Percentiles rank a stretch among this genome's conserved stretches.
Evolutionary conservation across 2,329 filamentous ascomycete genomes (phyloP).

Genomic region (Fusarium multiceps): DNA sequence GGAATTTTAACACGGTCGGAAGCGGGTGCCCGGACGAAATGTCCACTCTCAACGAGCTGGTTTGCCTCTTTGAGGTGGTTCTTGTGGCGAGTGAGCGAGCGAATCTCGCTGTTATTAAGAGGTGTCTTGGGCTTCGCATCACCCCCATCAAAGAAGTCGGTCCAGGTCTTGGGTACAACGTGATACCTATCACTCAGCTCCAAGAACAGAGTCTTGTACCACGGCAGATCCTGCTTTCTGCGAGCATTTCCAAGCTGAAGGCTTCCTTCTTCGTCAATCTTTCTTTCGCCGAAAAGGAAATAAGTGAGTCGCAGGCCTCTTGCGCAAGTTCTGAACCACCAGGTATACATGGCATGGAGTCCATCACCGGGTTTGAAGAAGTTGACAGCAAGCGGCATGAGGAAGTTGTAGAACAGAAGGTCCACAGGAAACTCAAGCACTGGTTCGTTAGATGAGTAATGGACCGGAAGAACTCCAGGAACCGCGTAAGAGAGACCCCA

Average conservation of each 20-base stretch:
- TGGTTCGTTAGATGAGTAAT: slow-evolving; percentile 92
- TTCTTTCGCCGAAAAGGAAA: slow-evolving; percentile 90
- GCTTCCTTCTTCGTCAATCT: slow-evolving; percentile 82
- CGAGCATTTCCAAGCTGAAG: slow-evolving; percentile 59
- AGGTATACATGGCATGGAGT: slow-evolving; percentile 86
- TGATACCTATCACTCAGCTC: slow-evolving; percentile 55
- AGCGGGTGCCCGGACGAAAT: slow-evolving; percentile 90
- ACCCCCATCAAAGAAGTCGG: slow-evolving; percentile 62
- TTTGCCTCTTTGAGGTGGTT: slow-evolving; percentile 58
- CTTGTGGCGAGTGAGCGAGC: slow-evolving; percentile 55
- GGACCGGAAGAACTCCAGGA: slow-evolving; percentile 82
- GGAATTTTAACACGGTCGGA: slow-evolving; percentile 96
- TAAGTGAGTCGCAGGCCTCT: slow-evolving; percentile 83
- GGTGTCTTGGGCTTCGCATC: slow-evolving; percentile 56
- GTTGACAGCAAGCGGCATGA: slow-evolving; percentile 87
- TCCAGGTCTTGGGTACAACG: slow-evolving; percentile 69
- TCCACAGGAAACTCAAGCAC: slow-evolving; percentile 95
- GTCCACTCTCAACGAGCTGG: slow-evolving; percentile 75
- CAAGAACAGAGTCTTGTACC: slow-evolving; percentile 60
- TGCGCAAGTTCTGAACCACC: slow-evolving; percentile 95
- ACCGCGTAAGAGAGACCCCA: slow-evolving; percentile 83
- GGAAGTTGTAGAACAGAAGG: slow-evolving; percentile 94
- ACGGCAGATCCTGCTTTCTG: slow-evolving; percentile 48
- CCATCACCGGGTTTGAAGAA: slow-evolving; percentile 87
- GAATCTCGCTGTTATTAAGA: slow-evolving; percentile 53